These are phyloP conservation scores for Phlebiopsis gigantea DNA, from an alignment of 768 basidiomycete genomes.

Conservation along the genomic window DNA sequence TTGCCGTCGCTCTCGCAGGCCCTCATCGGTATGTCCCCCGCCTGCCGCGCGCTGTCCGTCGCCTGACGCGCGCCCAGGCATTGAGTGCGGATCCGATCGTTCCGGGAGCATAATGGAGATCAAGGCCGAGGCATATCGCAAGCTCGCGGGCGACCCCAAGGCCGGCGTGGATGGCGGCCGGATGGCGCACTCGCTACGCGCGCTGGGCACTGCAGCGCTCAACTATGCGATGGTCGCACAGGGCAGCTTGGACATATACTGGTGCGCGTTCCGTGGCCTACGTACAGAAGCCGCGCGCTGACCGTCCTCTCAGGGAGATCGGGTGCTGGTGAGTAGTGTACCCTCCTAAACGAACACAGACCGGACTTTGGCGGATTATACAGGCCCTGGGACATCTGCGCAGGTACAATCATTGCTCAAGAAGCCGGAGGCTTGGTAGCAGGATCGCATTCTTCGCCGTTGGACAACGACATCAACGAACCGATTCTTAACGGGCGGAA, in stretches of 20 bases:
- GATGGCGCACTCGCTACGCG: conserved; percentile 83
- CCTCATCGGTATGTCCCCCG: conserved; percentile 37
- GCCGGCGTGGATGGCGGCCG: conserved; percentile 60
- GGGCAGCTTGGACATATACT: conserved; percentile 84
- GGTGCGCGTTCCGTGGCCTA: conserved; percentile 42
- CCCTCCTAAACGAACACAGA: background rate
- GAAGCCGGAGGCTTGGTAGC: conserved; percentile 84
- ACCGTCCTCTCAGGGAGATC: conserved; percentile 56
- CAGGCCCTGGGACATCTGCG: conserved; percentile 85
- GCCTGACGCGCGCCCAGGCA: conserved; percentile 38
- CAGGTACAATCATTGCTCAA: conserved; percentile 85
- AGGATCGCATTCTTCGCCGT: conserved; percentile 48
- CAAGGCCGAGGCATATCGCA: conserved; percentile 65
- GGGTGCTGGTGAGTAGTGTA: conserved; percentile 52
- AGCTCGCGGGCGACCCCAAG: conserved; percentile 68
- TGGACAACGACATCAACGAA: conserved; percentile 51
- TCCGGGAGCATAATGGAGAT: conserved; percentile 42
- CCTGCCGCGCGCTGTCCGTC: background rate
- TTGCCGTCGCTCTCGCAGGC: conserved; percentile 74
- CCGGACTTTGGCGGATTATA: background rate
- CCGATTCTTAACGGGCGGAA: conserved; percentile 74
- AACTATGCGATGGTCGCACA: conserved; percentile 85
- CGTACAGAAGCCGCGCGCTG: background rate
- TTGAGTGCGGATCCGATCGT: conserved; percentile 90
- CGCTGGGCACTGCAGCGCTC: conserved; percentile 78